Evolutionary conservation across 225 moss, liverwort and hornwort genomes (phyloP), one percentile per base, ranked within the genome.

Genomic region (Rhytidiadelphus loreus): DNA sequence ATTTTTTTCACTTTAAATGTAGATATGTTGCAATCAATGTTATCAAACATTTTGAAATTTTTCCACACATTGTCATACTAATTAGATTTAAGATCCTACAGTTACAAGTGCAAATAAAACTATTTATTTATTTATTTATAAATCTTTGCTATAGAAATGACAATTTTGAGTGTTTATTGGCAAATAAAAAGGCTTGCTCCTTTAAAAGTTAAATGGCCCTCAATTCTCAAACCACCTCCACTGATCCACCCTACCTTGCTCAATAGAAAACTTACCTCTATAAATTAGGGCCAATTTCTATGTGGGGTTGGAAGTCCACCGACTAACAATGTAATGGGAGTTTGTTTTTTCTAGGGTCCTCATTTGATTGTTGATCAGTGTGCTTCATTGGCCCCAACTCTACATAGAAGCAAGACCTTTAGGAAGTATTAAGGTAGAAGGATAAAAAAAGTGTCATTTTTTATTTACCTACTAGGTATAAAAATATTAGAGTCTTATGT

Each of bases 321-420:
- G 1, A 43, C 13, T 5, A 43, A 16, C 0, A 0, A 3, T 72
- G 2, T 9, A 37, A 44, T 44, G 72, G 0, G 3, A 72, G 12
- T 8, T 1, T 13, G 2, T 0, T 24, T 15, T 41, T 8, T 44
- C 1, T 44, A 0, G 44, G 44, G 8, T 16, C 9, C 5, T 25
- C 9, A 43, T 15, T 44, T 9, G 2, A 28, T 3, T 3, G 8
- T 44, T 44, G 16, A 28, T 43, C 0, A 8, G 3, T 44, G 5
- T 15, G 8, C 39, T 69, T 39, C 1, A 69, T 1, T 3, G 5
- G 0, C 7, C 19, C 7, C 0, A 0, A 25, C 8, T 41, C 25
- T 15, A 41, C 2, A 41, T 41, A 0, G 41, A 22, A 41, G 4
- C 6, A 0, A 0, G 3, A 1, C 21, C 65, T 3, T 66, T 6